phyloP scores from a whole-genome alignment of 2,329 filamentous ascomycete species.

The Fusarium proliferatum region DNA sequence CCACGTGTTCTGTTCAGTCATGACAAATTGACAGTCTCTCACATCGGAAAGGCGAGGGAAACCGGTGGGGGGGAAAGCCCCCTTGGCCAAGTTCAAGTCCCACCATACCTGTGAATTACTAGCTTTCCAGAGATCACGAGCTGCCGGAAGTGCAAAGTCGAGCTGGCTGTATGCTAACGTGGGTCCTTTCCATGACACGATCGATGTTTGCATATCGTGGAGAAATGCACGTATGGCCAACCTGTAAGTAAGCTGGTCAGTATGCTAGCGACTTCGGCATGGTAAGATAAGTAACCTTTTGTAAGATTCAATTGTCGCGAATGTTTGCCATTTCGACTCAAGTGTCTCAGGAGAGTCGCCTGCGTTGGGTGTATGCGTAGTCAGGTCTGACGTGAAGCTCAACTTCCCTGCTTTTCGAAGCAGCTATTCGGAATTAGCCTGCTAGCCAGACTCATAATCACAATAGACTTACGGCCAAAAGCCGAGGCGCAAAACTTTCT shows the following conservation, averaged over 20 bases:
- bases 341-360: slow-evolving; percentile 31
- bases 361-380: slow-evolving; percentile 17
- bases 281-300: slow-evolving; percentile 32
- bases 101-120: slow-evolving; percentile 33
- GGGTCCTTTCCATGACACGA: slow-evolving; percentile 36
- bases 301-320: slow-evolving; percentile 33
- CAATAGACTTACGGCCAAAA: slow-evolving; percentile 31
- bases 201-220: slow-evolving; percentile 40
- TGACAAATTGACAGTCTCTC: slow-evolving; percentile 27
- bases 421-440: slow-evolving; percentile 26
- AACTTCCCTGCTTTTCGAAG: slow-evolving; percentile 37
- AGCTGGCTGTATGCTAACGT: slow-evolving; percentile 41
- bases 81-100: slow-evolving; percentile 30
- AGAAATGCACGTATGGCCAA: slow-evolving; percentile 39
- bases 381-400: slow-evolving; percentile 35
- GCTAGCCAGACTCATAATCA: neutral
- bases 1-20: slow-evolving; percentile 30
- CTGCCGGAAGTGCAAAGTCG: slow-evolving; percentile 34
- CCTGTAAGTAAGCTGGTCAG: slow-evolving; percentile 30
- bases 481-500: slow-evolving; percentile 30
- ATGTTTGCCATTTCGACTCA: slow-evolving; percentile 39
- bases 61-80: slow-evolving; percentile 5
- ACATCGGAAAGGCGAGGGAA: slow-evolving; percentile 36
- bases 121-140: slow-evolving; percentile 39
- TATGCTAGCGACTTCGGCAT: neutral